Base-by-base conservation (phyloP, 495 filamentous ascomycete species). In the Hypoxylon fuscum region DNA sequence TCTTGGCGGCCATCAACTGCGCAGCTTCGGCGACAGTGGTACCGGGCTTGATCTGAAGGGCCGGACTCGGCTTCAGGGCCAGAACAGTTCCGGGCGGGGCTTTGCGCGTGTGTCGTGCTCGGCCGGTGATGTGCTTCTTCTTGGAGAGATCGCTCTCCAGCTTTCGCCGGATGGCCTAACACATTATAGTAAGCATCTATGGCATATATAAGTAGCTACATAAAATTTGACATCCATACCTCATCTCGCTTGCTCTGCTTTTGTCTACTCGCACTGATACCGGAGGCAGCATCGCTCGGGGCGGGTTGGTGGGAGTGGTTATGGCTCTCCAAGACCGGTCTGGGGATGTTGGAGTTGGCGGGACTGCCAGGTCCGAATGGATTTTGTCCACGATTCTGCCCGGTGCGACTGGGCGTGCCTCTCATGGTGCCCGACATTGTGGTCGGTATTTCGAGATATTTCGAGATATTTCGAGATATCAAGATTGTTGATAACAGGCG, bases 231-330 rank as follows among this genome's bases (percentile, higher is more conserved):
- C n/a, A 34, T 25, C 76, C 87, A 70, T 80, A 98, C 95, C 90
- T 99, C 95, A 90, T 99, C 95, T 74, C 92, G 87, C 78, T 97
- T 98, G 59, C 88, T 88, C 81, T 97, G 93, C 78, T 96, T 97
- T 77, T 91, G 88, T 72, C 95, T 83, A 73, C 87, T 97, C 70
- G 88, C 90, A 83, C 85, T 96, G 77, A 91, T 83, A 53, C 90
- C 87, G 48, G 92, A 91, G 59, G 83, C 85, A 55, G 81, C 85
- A 51, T 94, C 90, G 72, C 88, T 91, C 35, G 66, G 61, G 22
- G 69, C 21, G 17, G 66, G 66, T 10, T 66, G 62, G 21, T 73
- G 58, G 40, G 81, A 75, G 57, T 82, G 77, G 14, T 66, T 46
- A 59, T 84, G 81, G 31, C 75, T 72, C 31, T 96, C 93, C 29